A percentile compares a stretch with the other conserved stretches of the same genome.
phyloP scores from a whole-genome alignment of 2,329 filamentous ascomycete species.

The Penicillium hesseltinei region DNA sequence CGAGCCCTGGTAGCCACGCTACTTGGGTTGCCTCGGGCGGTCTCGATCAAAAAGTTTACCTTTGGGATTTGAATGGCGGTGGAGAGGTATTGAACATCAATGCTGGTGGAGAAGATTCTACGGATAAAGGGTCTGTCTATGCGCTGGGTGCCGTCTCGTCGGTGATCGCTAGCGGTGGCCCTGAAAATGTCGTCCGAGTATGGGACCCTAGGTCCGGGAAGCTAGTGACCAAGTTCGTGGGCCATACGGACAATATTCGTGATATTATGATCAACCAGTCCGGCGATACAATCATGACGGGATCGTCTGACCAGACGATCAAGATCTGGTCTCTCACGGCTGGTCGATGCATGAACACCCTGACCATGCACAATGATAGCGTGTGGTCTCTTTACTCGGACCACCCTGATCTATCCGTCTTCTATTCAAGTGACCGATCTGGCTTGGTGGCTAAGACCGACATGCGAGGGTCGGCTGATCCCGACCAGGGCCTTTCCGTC shows the following conservation, averaged over 20 bases:
- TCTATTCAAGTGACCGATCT: constrained; percentile 92
- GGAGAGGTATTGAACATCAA: constrained; percentile 87
- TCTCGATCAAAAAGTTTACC: constrained; percentile 82
- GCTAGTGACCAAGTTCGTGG: constrained; percentile 91
- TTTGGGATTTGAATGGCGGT: constrained; percentile 89
- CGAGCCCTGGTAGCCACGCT: constrained; percentile 67
- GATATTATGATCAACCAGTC: constrained; percentile 85
- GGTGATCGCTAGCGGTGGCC: constrained; percentile 86
- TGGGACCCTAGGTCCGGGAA: constrained; percentile 90
- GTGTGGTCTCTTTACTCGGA: constrained; percentile 95
- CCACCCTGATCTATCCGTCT: constrained; percentile 78
- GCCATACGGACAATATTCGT: constrained; percentile 91
- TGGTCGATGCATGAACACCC: constrained; percentile 92
- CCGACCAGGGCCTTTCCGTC: constrained; percentile 85
- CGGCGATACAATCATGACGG: constrained; percentile 88
- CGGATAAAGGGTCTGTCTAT: constrained; percentile 93
- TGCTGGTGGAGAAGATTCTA: constrained; percentile 68
- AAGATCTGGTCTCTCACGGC: constrained; percentile 97
- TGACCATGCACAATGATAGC: constrained; percentile 98
- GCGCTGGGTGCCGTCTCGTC: constrained; percentile 76
- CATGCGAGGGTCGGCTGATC: constrained; percentile 69
- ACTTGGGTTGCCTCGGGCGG: constrained; percentile 94
- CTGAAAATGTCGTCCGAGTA: constrained; percentile 86
- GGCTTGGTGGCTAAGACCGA: constrained; percentile 97
- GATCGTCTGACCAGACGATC: constrained; percentile 92